A percentile compares a stretch with the other conserved stretches of the same genome.
phyloP scores from a whole-genome alignment of 1,284 basidiomycete genomes.

The Boletellus sp. region DNA sequence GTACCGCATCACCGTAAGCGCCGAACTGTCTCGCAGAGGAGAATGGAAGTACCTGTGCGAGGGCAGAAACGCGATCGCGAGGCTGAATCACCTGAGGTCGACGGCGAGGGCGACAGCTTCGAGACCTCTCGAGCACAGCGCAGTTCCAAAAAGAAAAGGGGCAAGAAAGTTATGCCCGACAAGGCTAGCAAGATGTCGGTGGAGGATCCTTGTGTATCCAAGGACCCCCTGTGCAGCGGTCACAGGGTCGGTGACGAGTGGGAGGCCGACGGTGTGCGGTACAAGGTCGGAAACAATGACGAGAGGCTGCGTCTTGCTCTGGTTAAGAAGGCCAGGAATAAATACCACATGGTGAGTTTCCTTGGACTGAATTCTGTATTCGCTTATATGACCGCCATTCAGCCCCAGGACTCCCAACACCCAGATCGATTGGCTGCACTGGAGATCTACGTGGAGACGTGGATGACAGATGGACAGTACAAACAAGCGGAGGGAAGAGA shows the following conservation, averaged over 20 bases:
- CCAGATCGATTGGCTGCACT: conserved; percentile 64
- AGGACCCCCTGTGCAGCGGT: conserved; percentile 48
- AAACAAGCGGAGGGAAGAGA: conserved; percentile 56
- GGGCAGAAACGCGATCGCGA: conserved; percentile 67
- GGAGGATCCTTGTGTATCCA: conserved; percentile 44
- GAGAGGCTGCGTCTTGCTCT: conserved; percentile 63
- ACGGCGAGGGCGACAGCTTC: conserved; percentile 15
- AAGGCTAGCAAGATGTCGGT: conserved; percentile 38
- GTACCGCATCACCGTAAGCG: conserved; percentile 42
- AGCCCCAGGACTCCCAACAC: conserved; percentile 76
- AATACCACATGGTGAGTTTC: conserved; percentile 65
- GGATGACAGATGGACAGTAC: conserved; percentile 75
- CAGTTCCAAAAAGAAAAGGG: conserved; percentile 37
- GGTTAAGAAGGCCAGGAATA: conserved; percentile 63
- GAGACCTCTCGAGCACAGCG: conserved; percentile 20
- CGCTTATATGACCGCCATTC: conserved; percentile 8
- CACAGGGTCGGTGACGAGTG: conserved; percentile 70
- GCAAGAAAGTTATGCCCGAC: conserved; percentile 21
- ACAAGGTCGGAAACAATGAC: conserved; percentile 70
- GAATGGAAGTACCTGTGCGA: conserved; percentile 43
- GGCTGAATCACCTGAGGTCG: conserved; percentile 44
- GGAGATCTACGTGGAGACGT: conserved; percentile 68
- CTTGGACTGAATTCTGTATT: neutral
- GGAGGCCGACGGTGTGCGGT: conserved; percentile 63
- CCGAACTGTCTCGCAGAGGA: conserved; percentile 46